phyloP scores from a whole-genome alignment of 306 rosid genomes.

The Cicer bijugum region DNA sequence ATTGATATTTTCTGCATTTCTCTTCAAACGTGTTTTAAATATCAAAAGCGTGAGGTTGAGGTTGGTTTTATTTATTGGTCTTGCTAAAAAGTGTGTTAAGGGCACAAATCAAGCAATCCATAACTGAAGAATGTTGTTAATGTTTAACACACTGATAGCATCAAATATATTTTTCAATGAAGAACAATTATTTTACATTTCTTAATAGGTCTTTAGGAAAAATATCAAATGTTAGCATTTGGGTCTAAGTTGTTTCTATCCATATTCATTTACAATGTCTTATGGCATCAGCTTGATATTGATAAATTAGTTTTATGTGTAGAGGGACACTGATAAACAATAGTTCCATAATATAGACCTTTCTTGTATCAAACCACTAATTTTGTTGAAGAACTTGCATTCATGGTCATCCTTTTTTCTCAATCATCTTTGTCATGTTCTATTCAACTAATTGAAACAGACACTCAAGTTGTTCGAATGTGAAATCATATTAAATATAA shows the following conservation, averaged over 20 bases:
- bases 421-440: slow-evolving; percentile 37
- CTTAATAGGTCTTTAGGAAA: too few relatives aligned
- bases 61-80: background rate
- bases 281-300: background rate
- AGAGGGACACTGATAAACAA: background rate
- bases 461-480: slow-evolving; percentile 35
- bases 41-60: background rate
- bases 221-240: background rate
- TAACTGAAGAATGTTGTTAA: too few relatives aligned
- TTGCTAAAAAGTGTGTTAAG: background rate
- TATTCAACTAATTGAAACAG: slow-evolving; percentile 32
- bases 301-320: background rate
- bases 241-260: background rate
- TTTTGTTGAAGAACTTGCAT: slow-evolving; percentile 22
- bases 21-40: background rate
- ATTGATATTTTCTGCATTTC: slow-evolving; percentile 8
- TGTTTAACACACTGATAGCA: too few relatives aligned
- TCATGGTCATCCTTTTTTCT: slow-evolving; percentile 18
- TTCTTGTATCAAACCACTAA: slow-evolving; percentile 1
- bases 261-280: background rate
- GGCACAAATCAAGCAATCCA: too few relatives aligned
- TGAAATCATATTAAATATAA: slow-evolving; percentile 8
- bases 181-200: too few relatives aligned
- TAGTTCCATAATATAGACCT: slow-evolving; percentile 18
- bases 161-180: too few relatives aligned